Evolutionary conservation across 345 rosid genomes (phyloP), one percentile per base, ranked within the genome.

Genomic region (Eucalyptus curtisii): DNA sequence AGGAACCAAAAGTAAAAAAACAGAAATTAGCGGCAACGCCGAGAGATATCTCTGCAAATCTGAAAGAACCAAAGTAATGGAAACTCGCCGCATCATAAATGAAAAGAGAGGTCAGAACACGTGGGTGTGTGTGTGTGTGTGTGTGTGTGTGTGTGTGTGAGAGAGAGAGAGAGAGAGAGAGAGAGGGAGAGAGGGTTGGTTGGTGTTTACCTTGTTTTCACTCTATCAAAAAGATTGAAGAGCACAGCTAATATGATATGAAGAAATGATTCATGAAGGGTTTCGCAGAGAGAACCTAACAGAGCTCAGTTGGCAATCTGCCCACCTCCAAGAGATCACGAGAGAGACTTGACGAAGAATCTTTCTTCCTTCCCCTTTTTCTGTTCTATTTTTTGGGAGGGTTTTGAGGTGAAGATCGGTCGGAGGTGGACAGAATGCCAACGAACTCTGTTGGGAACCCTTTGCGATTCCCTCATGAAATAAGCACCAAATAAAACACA

Each of bases 391-490:
- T 86, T 57, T 16, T 4, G 47, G 47, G 25, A 42, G 27, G 5
- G 20, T 42, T 57, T 4, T 37, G 27, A 76, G 47, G 42, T 40
- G 82, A 76, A 76, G 50, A 47, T 22, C 48, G 10, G 42, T 71
- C 82, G 96, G 99, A 97, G 99, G 99, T 96, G 99, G 98, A 97
- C 99, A 97, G 99, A 97, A 97, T 97, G 99, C 99, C 99, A 97
- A 97, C 92, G 89, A 94, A 91, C 94, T 94, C 98, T 92, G 97
- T 91, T 90, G 93, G 98, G 89, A 92, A 90, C 96, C 95, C 99
- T 96, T 96, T 96, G 99, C 68, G 85, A 97, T 95, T 93, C 97
- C 96, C 93, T 50, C 94, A 89, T 94, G 82, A 76, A 40, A 2
- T 37, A 11, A 40, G 82, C 42, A 76, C 47, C 82, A 10, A 22